Evolutionary conservation across 257 asterid genomes (phyloP).

Genomic region (Solanum habrochaites): DNA sequence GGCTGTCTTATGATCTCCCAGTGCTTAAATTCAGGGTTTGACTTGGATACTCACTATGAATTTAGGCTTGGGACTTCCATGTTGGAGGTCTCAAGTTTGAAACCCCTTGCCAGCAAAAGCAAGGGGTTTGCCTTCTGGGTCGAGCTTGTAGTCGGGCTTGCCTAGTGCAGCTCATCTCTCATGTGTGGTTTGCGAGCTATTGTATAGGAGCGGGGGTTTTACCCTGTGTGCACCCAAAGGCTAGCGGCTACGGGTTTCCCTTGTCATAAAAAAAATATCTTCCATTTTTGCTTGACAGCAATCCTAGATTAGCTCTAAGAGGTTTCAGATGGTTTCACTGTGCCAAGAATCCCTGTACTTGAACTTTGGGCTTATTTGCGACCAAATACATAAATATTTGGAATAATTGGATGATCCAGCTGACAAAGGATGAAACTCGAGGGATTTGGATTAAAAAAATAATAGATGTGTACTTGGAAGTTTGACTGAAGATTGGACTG

Average conservation of each 20-base stretch:
- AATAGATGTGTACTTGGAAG: background rate
- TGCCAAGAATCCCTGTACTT: background rate
- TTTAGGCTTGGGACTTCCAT: background rate
- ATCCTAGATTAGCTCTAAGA: background rate
- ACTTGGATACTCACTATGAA: background rate
- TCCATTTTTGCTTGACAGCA: background rate
- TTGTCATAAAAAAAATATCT: background rate
- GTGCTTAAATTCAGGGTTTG: background rate
- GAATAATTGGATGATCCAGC: background rate
- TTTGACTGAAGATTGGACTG: background rate
- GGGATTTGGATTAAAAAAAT: background rate
- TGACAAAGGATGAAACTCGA: background rate
- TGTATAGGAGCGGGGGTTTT: too few relatives aligned
- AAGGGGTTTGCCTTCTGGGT: too few relatives aligned
- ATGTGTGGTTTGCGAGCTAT: too few relatives aligned
- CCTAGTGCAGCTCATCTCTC: too few relatives aligned
- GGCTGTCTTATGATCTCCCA: background rate
- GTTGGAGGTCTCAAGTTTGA: too few relatives aligned
- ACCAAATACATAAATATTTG: background rate
- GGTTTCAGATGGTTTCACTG: background rate
- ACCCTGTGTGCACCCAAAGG: too few relatives aligned
- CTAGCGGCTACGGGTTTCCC: too few relatives aligned
- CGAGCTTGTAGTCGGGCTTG: too few relatives aligned
- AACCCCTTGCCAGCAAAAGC: too few relatives aligned
- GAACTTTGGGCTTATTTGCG: background rate